These are phyloP conservation scores for Cercospora beticola DNA, from an alignment of 2,329 filamentous ascomycete genomes.

Conservation along the genomic window DNA sequence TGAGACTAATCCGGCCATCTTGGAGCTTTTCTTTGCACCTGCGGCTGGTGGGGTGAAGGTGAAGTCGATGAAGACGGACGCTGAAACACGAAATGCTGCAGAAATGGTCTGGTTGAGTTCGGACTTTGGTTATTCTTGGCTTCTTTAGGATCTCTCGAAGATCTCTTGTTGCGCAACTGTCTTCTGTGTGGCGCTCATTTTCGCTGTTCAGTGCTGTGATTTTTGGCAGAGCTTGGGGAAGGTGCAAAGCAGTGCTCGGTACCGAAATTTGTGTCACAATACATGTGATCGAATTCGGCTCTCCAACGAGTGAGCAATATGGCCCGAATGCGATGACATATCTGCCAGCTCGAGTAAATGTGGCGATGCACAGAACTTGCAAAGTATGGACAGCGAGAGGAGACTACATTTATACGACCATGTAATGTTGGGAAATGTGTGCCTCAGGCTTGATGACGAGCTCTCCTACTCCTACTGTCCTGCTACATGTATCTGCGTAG, in stretches of 20 bases:
- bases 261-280: background rate
- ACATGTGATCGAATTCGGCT: background rate
- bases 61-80: background rate
- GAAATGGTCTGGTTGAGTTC: background rate
- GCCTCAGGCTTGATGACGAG: background rate
- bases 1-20: constrained; percentile 30
- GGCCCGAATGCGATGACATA: background rate
- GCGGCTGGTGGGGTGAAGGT: background rate
- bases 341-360: background rate
- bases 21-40: background rate
- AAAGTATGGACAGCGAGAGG: background rate
- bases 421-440: background rate
- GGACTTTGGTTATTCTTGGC: background rate
- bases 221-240: background rate
- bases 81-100: background rate
- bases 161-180: background rate
- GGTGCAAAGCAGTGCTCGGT: background rate
- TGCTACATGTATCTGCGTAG: background rate
- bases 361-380: background rate
- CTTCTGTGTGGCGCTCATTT: background rate
- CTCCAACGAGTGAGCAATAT: background rate
- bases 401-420: background rate
- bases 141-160: background rate
- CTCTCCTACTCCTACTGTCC: background rate
- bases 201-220: background rate